Conservation (phyloP, 1,139 yeast species). For the Arxiozyma bovina region DNA sequence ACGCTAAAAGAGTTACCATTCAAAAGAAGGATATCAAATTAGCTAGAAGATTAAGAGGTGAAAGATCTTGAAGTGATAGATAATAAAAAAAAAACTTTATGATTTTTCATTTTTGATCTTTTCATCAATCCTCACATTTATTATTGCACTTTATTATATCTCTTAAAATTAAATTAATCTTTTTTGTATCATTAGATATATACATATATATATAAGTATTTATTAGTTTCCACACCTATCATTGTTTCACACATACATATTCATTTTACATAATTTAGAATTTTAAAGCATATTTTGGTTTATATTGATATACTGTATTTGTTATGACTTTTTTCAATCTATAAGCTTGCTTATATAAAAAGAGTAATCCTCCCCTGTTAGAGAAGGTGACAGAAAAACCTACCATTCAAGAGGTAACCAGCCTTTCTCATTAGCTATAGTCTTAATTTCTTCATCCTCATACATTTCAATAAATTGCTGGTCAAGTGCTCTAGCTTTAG, state of each 20-base stretch:
- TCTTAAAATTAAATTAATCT: not conserved
- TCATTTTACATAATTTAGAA: not conserved
- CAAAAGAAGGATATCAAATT: conserved; percentile 99
- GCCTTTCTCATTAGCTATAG: conserved; percentile 42
- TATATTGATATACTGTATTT: no score
- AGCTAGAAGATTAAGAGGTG: conserved; percentile 99
- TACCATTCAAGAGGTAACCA: conserved; percentile 69
- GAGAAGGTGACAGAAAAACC: not conserved
- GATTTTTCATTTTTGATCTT: not conserved
- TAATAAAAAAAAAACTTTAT: not conserved
- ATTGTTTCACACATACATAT: not conserved
- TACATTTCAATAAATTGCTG: conserved; percentile 90
- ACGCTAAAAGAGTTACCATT: conserved; percentile 98
- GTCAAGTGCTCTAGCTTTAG: conserved; percentile 90
- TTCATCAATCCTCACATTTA: not conserved
- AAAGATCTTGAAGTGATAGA: conserved; percentile 50
- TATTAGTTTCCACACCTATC: not conserved
- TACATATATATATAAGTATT: not conserved
- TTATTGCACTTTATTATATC: not conserved
- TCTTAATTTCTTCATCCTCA: conserved; percentile 52
- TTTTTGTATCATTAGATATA: not conserved
- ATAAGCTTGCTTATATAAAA: no score
- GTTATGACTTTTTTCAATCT: no score
- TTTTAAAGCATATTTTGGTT: not conserved
- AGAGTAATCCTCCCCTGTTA: no score